Evolutionary conservation across 2,329 filamentous ascomycete species (phyloP), one percentile per base, ranked within the genome.

Genomic region (Alternaria sp.): DNA sequence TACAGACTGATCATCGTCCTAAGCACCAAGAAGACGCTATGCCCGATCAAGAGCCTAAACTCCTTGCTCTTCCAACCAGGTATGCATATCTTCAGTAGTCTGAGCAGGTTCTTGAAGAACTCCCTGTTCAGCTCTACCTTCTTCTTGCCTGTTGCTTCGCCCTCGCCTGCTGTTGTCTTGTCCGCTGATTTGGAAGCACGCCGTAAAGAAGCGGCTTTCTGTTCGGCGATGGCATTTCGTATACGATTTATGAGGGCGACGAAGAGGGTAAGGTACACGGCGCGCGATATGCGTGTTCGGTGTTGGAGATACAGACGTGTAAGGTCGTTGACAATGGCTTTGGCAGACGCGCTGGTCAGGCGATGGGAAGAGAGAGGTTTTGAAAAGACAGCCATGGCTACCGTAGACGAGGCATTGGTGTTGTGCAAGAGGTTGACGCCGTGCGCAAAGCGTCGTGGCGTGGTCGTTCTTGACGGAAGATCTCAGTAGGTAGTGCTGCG

Each of bases 91-190:
- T 85, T 88, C 67, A 97, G 78, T 72, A 99, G 80, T 39, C 90
- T 85, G 67, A 95, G 82, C 68, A 99, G 80, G 62, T 90, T 93
- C 67, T 88, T 88, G 77, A 92, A 90, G 78, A 92, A 92, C 70
- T 97, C 94, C 72, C 93, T 86, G 78, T 99, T 96, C 69, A 99
- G 82, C 81, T 96, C 94, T 55, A 97, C 94, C 81, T 92, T 94
- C 81, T 92, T 93, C 73, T 86, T 87, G 66, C 67, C 74, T 49
- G 66, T 79, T 9, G 74, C 74, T 58, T 79, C 79, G 28, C 75
- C 78, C 14, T 79, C 78, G 36, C 67, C 64, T 14, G 66, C 73
- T 75, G 85, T 68, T 78, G 88, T 72, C 52, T 56, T 56, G 4
- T 56, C 39, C 9, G 52, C 32, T 7, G 54, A 26, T n/a, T 56